phyloP scores from a whole-genome alignment of 2,329 filamentous ascomycete genomes.

The Claviceps lovelessii region DNA sequence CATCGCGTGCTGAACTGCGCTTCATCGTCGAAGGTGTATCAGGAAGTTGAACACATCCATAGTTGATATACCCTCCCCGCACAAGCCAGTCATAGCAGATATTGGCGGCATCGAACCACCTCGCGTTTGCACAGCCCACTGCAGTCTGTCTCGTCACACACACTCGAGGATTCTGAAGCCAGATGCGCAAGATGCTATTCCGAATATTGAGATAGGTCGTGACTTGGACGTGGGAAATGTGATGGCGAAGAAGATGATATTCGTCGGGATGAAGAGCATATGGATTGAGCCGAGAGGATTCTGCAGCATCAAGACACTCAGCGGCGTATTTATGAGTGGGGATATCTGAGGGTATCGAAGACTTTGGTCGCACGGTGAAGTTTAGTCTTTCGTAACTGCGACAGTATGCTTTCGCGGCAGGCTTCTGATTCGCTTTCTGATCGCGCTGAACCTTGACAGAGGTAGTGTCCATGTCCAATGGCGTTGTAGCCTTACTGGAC shows the following conservation, averaged over 20 bases:
- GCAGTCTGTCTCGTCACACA: constrained; percentile 74
- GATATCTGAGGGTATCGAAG: constrained; percentile 68
- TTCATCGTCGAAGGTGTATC: constrained; percentile 28
- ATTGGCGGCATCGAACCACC: constrained; percentile 80
- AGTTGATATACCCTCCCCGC: constrained; percentile 89
- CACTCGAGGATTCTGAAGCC: constrained; percentile 74
- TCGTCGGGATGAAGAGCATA: constrained; percentile 78
- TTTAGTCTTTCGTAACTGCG: constrained; percentile 21
- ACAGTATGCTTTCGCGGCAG: constrained; percentile 14
- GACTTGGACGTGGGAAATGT: constrained; percentile 78
- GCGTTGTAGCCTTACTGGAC: constrained; percentile 52
- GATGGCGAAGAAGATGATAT: constrained; percentile 62
- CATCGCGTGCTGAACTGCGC: constrained; percentile 21
- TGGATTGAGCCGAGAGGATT: constrained; percentile 77
- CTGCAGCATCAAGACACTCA: constrained; percentile 79
- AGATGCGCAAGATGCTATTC: constrained; percentile 82
- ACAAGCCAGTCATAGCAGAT: constrained; percentile 88
- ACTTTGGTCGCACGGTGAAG: constrained; percentile 55
- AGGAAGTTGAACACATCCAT: constrained; percentile 64
- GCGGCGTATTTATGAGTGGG: constrained; percentile 67
- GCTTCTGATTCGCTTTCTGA: constrained; percentile 7
- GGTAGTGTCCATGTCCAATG: constrained; percentile 28
- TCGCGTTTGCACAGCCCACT: constrained; percentile 72
- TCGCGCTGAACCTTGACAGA: constrained; percentile 11
- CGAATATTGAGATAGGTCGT: constrained; percentile 93